Percentiles rank a stretch among this genome's conserved stretches.
These are phyloP conservation scores for Solanum rostratum DNA, from an alignment of 257 asterid genomes.

Conservation along the genomic window DNA sequence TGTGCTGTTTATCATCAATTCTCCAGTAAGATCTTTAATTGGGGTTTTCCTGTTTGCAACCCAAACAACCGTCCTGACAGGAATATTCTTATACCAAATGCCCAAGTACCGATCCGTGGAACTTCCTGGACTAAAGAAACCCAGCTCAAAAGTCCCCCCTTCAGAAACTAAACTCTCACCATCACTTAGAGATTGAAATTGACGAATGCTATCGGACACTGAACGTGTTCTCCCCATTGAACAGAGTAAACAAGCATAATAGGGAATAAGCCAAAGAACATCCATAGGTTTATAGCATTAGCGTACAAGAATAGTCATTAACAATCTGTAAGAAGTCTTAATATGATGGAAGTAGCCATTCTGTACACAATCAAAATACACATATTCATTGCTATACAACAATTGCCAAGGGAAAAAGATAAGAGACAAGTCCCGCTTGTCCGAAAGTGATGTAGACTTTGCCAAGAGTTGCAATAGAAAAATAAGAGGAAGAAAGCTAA, in stretches of 20 bases:
- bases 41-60: slow-evolving; percentile 27
- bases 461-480: neutral
- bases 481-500: neutral
- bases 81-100: slow-evolving; percentile 37
- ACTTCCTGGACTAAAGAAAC: slow-evolving; percentile 27
- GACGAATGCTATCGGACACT: neutral
- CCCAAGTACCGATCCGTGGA: slow-evolving; percentile 17
- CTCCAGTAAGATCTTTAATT: slow-evolving; percentile 18
- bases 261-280: neutral
- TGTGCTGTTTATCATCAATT: slow-evolving; percentile 8
- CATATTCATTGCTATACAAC: neutral
- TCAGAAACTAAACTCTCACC: slow-evolving; percentile 21
- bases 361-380: neutral
- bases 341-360: neutral
- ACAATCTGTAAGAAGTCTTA: neutral
- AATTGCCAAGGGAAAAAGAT: neutral
- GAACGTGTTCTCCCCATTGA: neutral
- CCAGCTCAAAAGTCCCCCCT: slow-evolving; percentile 24
- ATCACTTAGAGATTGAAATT: slow-evolving; percentile 19
- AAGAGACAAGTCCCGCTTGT: neutral
- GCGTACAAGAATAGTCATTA: neutral
- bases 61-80: slow-evolving; percentile 28
- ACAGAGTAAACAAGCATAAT: neutral
- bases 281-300: neutral
- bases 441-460: neutral